Evolutionary conservation across 2,329 filamentous ascomycete genomes (phyloP).

Genomic region (Neonectria punicea): DNA sequence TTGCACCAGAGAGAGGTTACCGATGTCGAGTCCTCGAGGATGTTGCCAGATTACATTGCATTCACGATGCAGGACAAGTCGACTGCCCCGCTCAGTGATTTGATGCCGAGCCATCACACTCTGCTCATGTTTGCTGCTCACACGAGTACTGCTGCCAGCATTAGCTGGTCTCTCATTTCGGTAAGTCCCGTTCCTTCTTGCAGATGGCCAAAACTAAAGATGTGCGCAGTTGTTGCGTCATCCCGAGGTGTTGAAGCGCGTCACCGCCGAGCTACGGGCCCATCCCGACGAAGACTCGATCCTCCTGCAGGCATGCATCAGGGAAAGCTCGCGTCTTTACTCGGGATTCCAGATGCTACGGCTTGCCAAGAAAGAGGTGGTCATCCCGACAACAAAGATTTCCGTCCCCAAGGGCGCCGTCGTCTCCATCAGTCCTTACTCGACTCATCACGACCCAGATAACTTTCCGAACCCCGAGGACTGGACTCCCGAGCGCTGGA

Average conservation of each 20-base stretch:
- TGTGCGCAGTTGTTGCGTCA: slow-evolving; percentile 9
- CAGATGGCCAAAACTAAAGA: neutral
- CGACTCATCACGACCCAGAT: slow-evolving; percentile 18
- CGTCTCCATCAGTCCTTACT: slow-evolving; percentile 22
- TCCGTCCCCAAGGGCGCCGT: slow-evolving; percentile 12
- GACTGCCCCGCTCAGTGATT: slow-evolving; percentile 14
- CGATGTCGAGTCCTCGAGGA: neutral
- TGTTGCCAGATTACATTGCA: slow-evolving; percentile 15
- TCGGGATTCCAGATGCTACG: slow-evolving; percentile 23
- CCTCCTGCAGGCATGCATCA: slow-evolving; percentile 21
- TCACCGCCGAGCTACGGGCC: slow-evolving; percentile 10
- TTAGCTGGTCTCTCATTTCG: slow-evolving; percentile 19
- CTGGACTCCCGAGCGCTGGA: slow-evolving; percentile 22
- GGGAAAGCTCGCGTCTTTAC: slow-evolving; percentile 19
- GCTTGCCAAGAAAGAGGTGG: slow-evolving; percentile 10
- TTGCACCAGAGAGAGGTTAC: slow-evolving; percentile 1
- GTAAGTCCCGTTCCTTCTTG: neutral
- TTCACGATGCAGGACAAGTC: slow-evolving; percentile 23
- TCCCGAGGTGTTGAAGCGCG: slow-evolving; percentile 11
- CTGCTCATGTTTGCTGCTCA: slow-evolving; percentile 24
- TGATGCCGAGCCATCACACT: slow-evolving; percentile 23
- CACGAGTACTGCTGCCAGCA: slow-evolving; percentile 19
- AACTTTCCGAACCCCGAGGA: slow-evolving; percentile 18
- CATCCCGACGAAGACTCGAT: slow-evolving; percentile 11
- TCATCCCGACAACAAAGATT: slow-evolving; percentile 10